phyloP scores from a whole-genome alignment of 1,139 yeast genomes.

The Yamadazyma conglobata region DNA sequence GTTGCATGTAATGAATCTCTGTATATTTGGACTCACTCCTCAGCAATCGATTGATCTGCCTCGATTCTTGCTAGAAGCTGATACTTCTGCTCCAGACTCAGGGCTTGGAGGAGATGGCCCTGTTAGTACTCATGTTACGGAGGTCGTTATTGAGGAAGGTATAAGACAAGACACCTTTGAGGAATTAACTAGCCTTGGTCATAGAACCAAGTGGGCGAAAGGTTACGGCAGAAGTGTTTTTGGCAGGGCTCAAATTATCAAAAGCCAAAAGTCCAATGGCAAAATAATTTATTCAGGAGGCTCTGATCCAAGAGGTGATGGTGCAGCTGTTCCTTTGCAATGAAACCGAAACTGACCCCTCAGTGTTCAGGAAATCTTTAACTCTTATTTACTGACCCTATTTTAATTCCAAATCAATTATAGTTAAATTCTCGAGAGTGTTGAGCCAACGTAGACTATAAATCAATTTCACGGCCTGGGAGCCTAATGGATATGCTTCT shows the following conservation, averaged over 20 bases:
- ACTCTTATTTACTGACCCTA: no score
- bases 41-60: constrained; percentile 79
- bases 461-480: no score
- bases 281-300: constrained; percentile 62
- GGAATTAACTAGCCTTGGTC: constrained; percentile 53
- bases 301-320: constrained; percentile 78
- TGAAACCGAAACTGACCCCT: no score
- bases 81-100: constrained; percentile 33
- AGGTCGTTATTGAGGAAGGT: constrained; percentile 68
- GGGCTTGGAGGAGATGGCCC: constrained; percentile 72
- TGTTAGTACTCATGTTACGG: constrained; percentile 53
- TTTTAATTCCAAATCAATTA: no score
- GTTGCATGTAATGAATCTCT: constrained; percentile 67
- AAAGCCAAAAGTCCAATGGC: constrained; percentile 38
- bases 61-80: constrained; percentile 59
- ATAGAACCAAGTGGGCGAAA: constrained; percentile 42
- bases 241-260: constrained; percentile 77
- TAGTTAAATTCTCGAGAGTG: no score
- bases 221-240: constrained; percentile 49
- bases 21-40: constrained; percentile 62
- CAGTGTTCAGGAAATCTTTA: no score
- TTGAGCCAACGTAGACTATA: no score
- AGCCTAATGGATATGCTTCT: no score
- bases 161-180: constrained; percentile 41
- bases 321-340: constrained; percentile 60